Conservation (phyloP, 2,329 filamentous ascomycete genomes). For the Colletotrichum sp. region DNA sequence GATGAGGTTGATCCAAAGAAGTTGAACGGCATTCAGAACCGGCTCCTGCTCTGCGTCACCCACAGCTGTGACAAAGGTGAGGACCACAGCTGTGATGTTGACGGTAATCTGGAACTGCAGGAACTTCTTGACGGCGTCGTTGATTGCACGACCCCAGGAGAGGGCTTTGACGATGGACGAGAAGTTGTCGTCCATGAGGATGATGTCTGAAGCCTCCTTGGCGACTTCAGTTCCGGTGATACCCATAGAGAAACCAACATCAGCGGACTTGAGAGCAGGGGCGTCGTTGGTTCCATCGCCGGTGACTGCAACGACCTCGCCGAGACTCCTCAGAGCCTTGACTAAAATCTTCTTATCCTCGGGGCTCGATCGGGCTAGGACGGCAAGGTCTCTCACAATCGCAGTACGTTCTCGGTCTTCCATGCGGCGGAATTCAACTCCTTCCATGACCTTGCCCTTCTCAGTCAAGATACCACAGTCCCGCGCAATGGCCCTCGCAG, state of each 20-base stretch:
- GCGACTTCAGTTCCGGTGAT: constrained; percentile 70
- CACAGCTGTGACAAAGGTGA: constrained; percentile 81
- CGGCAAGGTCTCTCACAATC: constrained; percentile 55
- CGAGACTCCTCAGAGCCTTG: constrained; percentile 66
- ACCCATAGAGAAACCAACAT: constrained; percentile 75
- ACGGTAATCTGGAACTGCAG: constrained; percentile 72
- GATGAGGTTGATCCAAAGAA: constrained; percentile 85
- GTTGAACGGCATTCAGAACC: constrained; percentile 78
- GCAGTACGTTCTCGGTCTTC: constrained; percentile 53
- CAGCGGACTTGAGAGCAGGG: constrained; percentile 68
- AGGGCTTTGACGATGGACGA: constrained; percentile 66
- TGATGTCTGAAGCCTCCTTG: constrained; percentile 67
- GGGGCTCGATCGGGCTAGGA: constrained; percentile 72
- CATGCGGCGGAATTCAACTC: constrained; percentile 61
- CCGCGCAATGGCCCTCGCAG: constrained; percentile 51
- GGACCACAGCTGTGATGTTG: constrained; percentile 80
- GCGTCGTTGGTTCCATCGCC: constrained; percentile 73
- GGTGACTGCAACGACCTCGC: constrained; percentile 70
- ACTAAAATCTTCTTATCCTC: constrained; percentile 74
- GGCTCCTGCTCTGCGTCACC: constrained; percentile 66
- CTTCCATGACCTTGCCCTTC: constrained; percentile 65
- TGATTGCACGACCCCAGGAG: constrained; percentile 67
- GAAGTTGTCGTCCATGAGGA: constrained; percentile 69
- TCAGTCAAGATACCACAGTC: constrained; percentile 63
- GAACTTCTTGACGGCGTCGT: constrained; percentile 70